Evolutionary conservation across 1,284 basidiomycete genomes (phyloP).

Genomic region (Gymnopus androsaceus): DNA sequence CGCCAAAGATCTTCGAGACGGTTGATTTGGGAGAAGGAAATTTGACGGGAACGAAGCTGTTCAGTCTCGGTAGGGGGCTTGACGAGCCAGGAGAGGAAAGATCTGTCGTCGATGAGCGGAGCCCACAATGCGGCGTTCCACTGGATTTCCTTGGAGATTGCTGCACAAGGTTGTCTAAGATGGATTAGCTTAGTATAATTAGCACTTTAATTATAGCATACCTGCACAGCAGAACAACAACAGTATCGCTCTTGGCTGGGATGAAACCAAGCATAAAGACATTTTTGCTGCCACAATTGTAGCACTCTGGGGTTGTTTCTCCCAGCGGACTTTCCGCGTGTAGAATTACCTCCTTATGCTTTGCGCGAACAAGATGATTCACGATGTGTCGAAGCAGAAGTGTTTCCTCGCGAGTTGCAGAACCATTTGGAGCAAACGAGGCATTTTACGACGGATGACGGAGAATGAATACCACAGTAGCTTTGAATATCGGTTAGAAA

Average conservation of each 20-base stretch:
- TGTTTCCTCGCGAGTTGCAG: slow-evolving; percentile 98
- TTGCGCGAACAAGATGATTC: slow-evolving; percentile 97
- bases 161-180: slow-evolving; percentile 92
- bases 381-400: slow-evolving; percentile 98
- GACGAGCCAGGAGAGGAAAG: slow-evolving; percentile 98
- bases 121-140: slow-evolving; percentile 99
- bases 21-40: slow-evolving; percentile 96
- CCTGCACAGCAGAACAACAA: slow-evolving; percentile 98
- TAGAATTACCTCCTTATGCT: slow-evolving; percentile 98
- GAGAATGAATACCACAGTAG: slow-evolving; percentile 99
- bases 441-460: slow-evolving; percentile 96
- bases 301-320: slow-evolving; percentile 97
- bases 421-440: slow-evolving; percentile 98
- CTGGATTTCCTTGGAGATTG: slow-evolving; percentile 95
- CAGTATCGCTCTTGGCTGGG: slow-evolving; percentile 98
- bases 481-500: slow-evolving; percentile 42
- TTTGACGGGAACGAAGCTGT: slow-evolving; percentile 92
- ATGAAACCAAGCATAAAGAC: slow-evolving; percentile 99
- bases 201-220: slow-evolving; percentile 38
- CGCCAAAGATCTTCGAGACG: slow-evolving; percentile 98
- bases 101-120: slow-evolving; percentile 96
- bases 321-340: slow-evolving; percentile 95
- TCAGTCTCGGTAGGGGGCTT: slow-evolving; percentile 96
- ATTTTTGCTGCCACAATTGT: slow-evolving; percentile 99
- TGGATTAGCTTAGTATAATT: not conserved